These are phyloP conservation scores for Aspergillus fructus DNA, from an alignment of 2,329 filamentous ascomycete species.

Conservation along the genomic window DNA sequence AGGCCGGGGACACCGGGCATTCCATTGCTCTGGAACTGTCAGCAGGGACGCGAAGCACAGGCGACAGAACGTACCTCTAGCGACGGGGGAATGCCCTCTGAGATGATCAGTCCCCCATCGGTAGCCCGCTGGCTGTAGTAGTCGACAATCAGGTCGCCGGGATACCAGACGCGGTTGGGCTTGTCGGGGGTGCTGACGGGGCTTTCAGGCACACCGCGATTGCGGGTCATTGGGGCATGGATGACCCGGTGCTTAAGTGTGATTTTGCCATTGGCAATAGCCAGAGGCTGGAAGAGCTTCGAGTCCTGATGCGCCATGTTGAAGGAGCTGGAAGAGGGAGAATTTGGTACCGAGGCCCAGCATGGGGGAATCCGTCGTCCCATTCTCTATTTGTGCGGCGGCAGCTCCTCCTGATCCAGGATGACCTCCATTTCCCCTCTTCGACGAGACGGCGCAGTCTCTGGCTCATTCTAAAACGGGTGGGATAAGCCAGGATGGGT, in stretches of 20 bases:
- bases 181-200: conserved; percentile 45
- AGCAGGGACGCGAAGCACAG: not conserved
- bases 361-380: not conserved
- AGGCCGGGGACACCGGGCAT: conserved; percentile 39
- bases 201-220: conserved; percentile 50
- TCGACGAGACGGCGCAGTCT: not conserved
- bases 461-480: not conserved
- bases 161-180: conserved; percentile 51
- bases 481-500: not conserved
- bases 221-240: conserved; percentile 55
- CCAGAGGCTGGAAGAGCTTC: conserved; percentile 46
- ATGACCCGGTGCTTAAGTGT: conserved; percentile 53
- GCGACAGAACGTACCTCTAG: conserved; percentile 34
- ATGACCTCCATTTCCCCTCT: not conserved
- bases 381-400: not conserved
- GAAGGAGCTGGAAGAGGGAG: not conserved
- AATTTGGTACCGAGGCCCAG: too few species aligned
- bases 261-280: conserved; percentile 49
- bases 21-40: conserved; percentile 33
- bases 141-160: conserved; percentile 41
- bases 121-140: conserved; percentile 43
- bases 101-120: conserved; percentile 37
- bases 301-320: conserved; percentile 20
- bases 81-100: conserved; percentile 38
- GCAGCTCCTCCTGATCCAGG: not conserved